Evolutionary conservation across 108 stramenopile species (phyloP), one percentile per base, ranked within the genome.

Genomic region (Schizochytrium sp.): DNA sequence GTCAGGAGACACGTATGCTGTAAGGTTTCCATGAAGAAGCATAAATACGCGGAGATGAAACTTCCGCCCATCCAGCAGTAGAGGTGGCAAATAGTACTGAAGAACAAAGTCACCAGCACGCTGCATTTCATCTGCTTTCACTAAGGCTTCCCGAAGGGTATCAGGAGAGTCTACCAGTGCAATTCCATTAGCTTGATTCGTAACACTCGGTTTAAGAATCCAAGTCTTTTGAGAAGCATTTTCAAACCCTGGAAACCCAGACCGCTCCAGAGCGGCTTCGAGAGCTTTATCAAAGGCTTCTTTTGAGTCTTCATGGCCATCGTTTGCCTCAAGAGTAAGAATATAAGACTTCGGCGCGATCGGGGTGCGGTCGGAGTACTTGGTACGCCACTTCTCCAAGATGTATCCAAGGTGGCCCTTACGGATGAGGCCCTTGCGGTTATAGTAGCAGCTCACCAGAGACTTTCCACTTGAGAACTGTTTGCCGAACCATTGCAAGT

Each of bases 331-430:
- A n/a, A 83, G 53, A 40, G 76, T 83, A 5, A 83, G 76, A 83
- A 83, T 83, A 53, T 83, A 83, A n/a, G 76, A 83, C 53, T 55
- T 83, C 5, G 76, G 76, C 8, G 76, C 53, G 50, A 83, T n/a
- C 3, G 76, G 76, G 28, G 47, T 8, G 17, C 53, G 10, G 8
- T 49, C 47, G 1, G 5, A 12, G 28, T 83, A n/a, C 47, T 83
- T 83, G 47, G 76, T 53, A 12, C 76, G 76, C 76, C 76, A 83
- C 76, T 83, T 83, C 28, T 83, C 76, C 3, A 83, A 55, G 55
- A 83, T 83, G 76, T 83, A 83, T 83, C 50, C 76, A n/a, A 83
- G 40, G n/a, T 83, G 47, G 10, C 76, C 76, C 53, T 83, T 83
- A 53, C 76, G 76, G 55, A 83, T 83, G 8, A 83, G 28, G 28